These are phyloP conservation scores for Cutaneotrichosporon cutaneum DNA, from an alignment of 1,284 basidiomycete genomes.

Conservation along the genomic window DNA sequence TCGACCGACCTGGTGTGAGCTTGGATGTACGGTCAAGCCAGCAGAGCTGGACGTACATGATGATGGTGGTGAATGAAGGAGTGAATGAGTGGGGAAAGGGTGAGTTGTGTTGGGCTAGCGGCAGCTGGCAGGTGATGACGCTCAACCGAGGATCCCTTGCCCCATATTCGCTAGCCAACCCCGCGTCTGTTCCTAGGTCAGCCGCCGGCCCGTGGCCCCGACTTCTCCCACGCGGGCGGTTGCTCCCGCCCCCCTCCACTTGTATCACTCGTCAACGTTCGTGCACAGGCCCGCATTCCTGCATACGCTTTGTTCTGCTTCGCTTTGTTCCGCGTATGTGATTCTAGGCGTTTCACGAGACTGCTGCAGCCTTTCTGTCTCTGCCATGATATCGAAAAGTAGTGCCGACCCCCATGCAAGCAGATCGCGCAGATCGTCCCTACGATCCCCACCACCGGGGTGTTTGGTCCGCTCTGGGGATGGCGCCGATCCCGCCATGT, in stretches of 20 bases:
- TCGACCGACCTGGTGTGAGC: slow-evolving; percentile 34
- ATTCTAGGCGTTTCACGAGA: too few species aligned
- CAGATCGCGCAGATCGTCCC: not conserved
- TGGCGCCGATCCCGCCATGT: not conserved
- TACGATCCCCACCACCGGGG: not conserved
- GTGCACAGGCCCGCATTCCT: too few species aligned
- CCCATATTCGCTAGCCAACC: not conserved
- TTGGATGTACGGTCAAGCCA: too few species aligned
- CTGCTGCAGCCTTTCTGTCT: too few species aligned
- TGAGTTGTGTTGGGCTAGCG: not conserved
- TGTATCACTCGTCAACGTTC: too few species aligned
- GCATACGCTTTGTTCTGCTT: too few species aligned
- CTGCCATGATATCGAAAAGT: too few species aligned
- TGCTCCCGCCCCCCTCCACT: too few species aligned
- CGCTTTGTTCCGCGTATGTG: too few species aligned
- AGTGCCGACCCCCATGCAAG: not conserved
- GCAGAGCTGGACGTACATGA: not conserved
- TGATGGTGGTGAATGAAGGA: not conserved
- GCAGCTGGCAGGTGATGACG: too few species aligned
- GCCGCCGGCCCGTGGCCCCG: not conserved
- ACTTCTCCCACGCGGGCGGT: too few species aligned
- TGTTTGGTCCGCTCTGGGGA: not conserved
- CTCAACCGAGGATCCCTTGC: too few species aligned
- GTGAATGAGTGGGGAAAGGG: not conserved
- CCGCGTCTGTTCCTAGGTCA: not conserved